These are phyloP conservation scores for Nakataea oryzae DNA, from an alignment of 2,329 filamentous ascomycete species.

Conservation along the genomic window DNA sequence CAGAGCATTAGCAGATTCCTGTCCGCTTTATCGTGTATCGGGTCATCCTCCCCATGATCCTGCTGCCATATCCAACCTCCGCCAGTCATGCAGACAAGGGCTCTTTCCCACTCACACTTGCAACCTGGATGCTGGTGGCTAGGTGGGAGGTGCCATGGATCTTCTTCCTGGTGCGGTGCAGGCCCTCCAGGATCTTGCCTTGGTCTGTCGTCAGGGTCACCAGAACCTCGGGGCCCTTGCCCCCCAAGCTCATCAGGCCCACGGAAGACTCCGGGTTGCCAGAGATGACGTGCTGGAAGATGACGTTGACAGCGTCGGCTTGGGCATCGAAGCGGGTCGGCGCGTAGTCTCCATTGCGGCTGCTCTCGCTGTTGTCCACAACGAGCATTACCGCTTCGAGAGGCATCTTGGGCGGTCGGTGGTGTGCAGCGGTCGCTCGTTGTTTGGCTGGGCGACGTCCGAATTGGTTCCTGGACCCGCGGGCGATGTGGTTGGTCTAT, in stretches of 20 bases:
- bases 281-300: slow-evolving; percentile 92
- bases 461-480: neutral
- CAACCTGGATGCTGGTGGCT: slow-evolving; percentile 89
- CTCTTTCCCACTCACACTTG: slow-evolving; percentile 57
- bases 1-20: slow-evolving; percentile 10
- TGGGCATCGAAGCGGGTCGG: slow-evolving; percentile 95
- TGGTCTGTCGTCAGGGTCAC: slow-evolving; percentile 94
- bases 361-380: slow-evolving; percentile 98
- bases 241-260: slow-evolving; percentile 97
- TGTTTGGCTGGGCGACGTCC: neutral
- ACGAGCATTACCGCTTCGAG: slow-evolving; percentile 99
- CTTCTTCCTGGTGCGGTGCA: slow-evolving; percentile 83
- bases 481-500: slow-evolving; percentile 6
- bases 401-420: slow-evolving; percentile 61
- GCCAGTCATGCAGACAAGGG: neutral
- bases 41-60: neutral
- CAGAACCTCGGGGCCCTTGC: slow-evolving; percentile 91
- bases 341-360: slow-evolving; percentile 86
- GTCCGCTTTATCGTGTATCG: neutral
- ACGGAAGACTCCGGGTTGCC: slow-evolving; percentile 95
- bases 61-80: neutral
- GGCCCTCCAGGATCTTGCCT: slow-evolving; percentile 84
- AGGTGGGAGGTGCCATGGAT: slow-evolving; percentile 84
- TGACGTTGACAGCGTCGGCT: slow-evolving; percentile 85
- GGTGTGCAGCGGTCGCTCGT: slow-evolving; percentile 13